These are phyloP conservation scores for Excoecaria agallocha DNA, from an alignment of 345 rosid species.

Conservation along the genomic window DNA sequence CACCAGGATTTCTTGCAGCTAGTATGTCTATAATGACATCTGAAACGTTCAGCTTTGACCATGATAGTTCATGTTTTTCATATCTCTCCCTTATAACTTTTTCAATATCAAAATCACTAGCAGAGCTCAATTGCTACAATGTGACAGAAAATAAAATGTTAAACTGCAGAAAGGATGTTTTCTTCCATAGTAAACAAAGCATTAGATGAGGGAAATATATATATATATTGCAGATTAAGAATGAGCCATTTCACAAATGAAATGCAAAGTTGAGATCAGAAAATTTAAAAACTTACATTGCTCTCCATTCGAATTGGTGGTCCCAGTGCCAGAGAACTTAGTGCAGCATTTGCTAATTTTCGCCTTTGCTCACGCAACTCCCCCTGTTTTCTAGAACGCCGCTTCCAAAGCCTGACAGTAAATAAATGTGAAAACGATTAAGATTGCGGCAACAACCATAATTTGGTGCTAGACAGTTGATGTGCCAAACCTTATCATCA, in stretches of 20 bases:
- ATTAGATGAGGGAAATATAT: neutral
- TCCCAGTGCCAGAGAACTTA: conserved; percentile 68
- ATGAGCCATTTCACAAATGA: neutral
- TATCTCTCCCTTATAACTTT: conserved; percentile 59
- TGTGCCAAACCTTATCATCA: conserved; percentile 69
- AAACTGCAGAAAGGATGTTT: neutral
- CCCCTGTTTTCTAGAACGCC: conserved; percentile 56
- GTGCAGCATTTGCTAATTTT: conserved; percentile 65
- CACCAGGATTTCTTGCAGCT: conserved; percentile 54
- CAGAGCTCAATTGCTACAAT: conserved; percentile 43
- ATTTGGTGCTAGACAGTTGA: conserved; percentile 7
- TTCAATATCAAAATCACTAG: conserved; percentile 63
- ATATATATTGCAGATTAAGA: neutral
- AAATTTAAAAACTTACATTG: conserved; percentile 48
- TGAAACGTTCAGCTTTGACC: conserved; percentile 82
- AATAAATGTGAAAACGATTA: conserved; percentile 13
- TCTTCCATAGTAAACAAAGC: conserved; percentile 11
- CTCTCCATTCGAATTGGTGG: conserved; percentile 55
- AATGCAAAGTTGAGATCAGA: neutral
- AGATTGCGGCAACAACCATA: neutral
- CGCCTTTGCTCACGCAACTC: conserved; percentile 63
- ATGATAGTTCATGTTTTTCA: conserved; percentile 61
- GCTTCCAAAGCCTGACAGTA: conserved; percentile 74
- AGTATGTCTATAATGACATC: conserved; percentile 55
- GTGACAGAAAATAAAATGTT: conserved; percentile 6